A percentile compares a stretch with the other conserved stretches of the same genome.
These are phyloP conservation scores for Phytophthora hybrid DNA, from an alignment of 352 stramenopile genomes.

Conservation along the genomic window DNA sequence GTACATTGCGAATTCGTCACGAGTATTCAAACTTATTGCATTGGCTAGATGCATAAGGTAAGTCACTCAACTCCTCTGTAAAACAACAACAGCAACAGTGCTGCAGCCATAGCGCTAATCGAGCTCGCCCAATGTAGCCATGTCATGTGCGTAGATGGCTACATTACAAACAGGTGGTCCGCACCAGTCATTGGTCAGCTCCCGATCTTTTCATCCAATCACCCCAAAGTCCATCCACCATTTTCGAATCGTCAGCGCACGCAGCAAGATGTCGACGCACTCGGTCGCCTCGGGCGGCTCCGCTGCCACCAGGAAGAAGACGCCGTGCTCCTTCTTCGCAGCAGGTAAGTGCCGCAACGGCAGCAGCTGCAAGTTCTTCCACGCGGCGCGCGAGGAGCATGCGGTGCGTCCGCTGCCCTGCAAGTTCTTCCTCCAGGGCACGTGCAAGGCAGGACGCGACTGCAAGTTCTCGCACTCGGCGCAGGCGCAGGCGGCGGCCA, in stretches of 20 bases:
- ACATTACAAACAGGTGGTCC: background rate
- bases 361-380: constrained; percentile 71
- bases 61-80: too few species aligned
- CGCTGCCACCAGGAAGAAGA: constrained; percentile 27
- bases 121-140: constrained; percentile 14
- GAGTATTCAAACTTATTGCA: too few species aligned
- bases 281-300: constrained; percentile 25
- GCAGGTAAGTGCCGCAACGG: constrained; percentile 77
- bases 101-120: too few species aligned
- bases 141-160: constrained; percentile 13
- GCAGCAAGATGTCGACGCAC: constrained; percentile 32
- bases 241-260: constrained; percentile 13
- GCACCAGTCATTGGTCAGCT: constrained; percentile 10
- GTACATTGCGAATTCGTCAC: too few species aligned
- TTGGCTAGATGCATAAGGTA: too few species aligned
- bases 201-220: constrained; percentile 35
- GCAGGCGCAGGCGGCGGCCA: constrained; percentile 31
- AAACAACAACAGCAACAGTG: too few species aligned
- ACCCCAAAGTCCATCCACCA: constrained; percentile 1
- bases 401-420: constrained; percentile 56
- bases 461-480: constrained; percentile 74
- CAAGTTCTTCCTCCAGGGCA: constrained; percentile 78
- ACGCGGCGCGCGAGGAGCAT: constrained; percentile 51
- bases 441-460: constrained; percentile 65
- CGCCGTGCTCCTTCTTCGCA: constrained; percentile 73